phyloP scores from a whole-genome alignment of 83 land plant genomes.

The Diphasiastrum complanatum region DNA sequence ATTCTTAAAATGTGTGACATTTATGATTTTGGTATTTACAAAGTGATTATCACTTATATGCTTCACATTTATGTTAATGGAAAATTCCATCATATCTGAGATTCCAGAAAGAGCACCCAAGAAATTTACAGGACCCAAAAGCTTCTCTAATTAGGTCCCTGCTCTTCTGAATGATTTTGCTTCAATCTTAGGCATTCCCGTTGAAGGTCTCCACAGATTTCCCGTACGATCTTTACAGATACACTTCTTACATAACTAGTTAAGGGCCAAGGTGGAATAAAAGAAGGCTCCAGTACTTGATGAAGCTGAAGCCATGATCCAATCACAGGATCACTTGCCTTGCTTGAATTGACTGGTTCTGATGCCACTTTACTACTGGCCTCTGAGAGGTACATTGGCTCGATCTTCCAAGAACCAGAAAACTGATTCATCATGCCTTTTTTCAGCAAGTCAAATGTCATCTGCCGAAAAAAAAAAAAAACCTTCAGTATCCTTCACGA shows the following conservation, averaged over 20 bases:
- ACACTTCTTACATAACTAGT: conserved; percentile 26
- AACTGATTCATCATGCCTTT: conserved; percentile 37
- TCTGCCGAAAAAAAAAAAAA: conserved; percentile 1
- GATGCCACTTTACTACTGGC: background rate
- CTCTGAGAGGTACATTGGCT: background rate
- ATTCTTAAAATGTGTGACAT: too few relatives aligned
- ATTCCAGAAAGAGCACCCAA: too few relatives aligned
- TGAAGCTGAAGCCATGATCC: conserved; percentile 28
- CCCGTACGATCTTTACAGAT: conserved; percentile 17
- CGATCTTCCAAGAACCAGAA: conserved; percentile 31
- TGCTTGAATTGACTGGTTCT: background rate
- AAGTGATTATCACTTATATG: too few relatives aligned
- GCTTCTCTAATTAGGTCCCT: too few relatives aligned
- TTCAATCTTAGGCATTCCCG: conserved; percentile 18
- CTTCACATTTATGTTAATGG: too few relatives aligned
- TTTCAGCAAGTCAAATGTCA: conserved; percentile 20
- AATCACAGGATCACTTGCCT: background rate
- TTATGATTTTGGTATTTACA: too few relatives aligned
- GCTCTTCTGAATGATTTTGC: too few relatives aligned
- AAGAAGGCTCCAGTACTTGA: conserved; percentile 24
- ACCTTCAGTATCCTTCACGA: too few relatives aligned
- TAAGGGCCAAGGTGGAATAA: conserved; percentile 29
- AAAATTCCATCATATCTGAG: too few relatives aligned
- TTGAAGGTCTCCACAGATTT: conserved; percentile 23
- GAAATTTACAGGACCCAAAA: too few relatives aligned